phyloP scores from a whole-genome alignment of 1,139 yeast species.

The Scheffersomyces lignicola region DNA sequence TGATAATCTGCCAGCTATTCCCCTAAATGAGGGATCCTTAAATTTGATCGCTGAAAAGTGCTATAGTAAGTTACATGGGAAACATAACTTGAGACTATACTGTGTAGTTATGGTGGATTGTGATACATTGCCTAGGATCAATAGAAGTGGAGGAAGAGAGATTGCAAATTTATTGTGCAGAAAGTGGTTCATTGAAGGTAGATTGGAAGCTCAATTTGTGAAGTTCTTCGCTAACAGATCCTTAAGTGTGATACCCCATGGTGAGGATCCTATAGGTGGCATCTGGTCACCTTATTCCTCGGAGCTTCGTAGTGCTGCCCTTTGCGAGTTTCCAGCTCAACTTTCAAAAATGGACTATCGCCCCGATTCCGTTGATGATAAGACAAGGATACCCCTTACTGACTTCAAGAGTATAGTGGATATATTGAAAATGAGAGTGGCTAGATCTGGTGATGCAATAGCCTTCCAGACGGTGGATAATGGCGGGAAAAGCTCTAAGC shows the following conservation, averaged over 20 bases:
- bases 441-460: constrained; percentile 71
- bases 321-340: constrained; percentile 50
- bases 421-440: constrained; percentile 75
- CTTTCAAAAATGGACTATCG: constrained; percentile 74
- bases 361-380: constrained; percentile 70
- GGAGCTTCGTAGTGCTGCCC: constrained; percentile 52
- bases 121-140: constrained; percentile 79
- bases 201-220: constrained; percentile 72
- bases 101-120: constrained; percentile 82
- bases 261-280: constrained; percentile 79
- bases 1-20: constrained; percentile 30
- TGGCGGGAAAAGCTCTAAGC: constrained; percentile 49
- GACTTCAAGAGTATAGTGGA: constrained; percentile 74
- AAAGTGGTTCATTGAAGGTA: constrained; percentile 75
- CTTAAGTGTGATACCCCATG: constrained; percentile 69
- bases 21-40: constrained; percentile 56
- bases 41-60: constrained; percentile 77
- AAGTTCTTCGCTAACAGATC: constrained; percentile 75
- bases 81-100: constrained; percentile 75
- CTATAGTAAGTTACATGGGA: constrained; percentile 64
- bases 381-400: constrained; percentile 70
- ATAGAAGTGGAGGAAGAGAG: constrained; percentile 83
- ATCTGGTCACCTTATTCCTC: constrained; percentile 81
- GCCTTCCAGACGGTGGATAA: constrained; percentile 72
- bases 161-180: constrained; percentile 94